Evolutionary conservation across 805 yeast genomes (phyloP).

Genomic region (Candida loeiensis): DNA sequence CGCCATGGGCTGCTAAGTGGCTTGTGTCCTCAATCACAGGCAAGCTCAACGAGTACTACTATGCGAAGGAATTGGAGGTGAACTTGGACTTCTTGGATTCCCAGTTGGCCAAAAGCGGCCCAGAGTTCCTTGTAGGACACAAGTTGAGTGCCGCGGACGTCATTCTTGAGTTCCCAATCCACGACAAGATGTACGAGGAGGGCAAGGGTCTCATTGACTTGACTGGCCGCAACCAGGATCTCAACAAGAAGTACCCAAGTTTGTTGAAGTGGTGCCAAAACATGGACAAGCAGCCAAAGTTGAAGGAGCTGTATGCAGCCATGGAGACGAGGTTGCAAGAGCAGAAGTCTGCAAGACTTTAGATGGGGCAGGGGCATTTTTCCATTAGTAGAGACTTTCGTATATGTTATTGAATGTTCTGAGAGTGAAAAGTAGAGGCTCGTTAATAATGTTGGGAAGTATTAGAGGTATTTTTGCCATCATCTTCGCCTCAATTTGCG

Average conservation of each 20-base stretch:
- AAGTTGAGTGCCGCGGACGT: constrained; percentile 55
- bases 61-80: constrained; percentile 42
- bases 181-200: constrained; percentile 15
- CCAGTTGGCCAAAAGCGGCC: constrained; percentile 25
- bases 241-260: background rate
- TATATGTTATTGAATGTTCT: too few relatives aligned
- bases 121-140: constrained; percentile 46
- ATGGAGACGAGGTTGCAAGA: background rate
- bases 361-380: background rate
- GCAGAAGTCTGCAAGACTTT: background rate
- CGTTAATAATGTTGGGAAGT: too few relatives aligned
- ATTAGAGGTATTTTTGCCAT: too few relatives aligned
- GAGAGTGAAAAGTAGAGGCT: too few relatives aligned
- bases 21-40: constrained; percentile 42
- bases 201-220: background rate
- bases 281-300: background rate
- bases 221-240: background rate
- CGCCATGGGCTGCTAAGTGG: constrained; percentile 45
- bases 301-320: background rate
- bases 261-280: constrained; percentile 1
- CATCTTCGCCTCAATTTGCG: too few relatives aligned
- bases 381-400: too few relatives aligned
- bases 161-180: constrained; percentile 46
- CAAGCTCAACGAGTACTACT: constrained; percentile 46
- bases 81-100: constrained; percentile 41